Evolutionary conservation across 2,329 filamentous ascomycete species (phyloP), one percentile per base, ranked within the genome.

Genomic region (Ustulina deusta): DNA sequence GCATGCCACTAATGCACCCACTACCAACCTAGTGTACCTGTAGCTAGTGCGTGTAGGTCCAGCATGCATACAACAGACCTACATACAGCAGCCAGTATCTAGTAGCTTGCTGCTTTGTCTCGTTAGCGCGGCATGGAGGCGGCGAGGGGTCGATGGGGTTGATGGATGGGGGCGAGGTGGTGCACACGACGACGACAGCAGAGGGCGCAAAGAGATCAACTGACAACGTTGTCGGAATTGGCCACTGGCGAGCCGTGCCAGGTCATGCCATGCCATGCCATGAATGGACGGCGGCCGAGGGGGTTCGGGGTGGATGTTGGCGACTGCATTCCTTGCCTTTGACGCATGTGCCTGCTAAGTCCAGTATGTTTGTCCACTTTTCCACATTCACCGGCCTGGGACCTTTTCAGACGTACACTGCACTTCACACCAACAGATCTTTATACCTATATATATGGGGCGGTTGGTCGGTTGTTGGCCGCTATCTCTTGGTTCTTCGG

Each of bases 271-370:
- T 15, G 27, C 34, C 46, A 32, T 46, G 29, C 48, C 62, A 46
- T 25, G 38, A 54, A 56, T 6, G 36, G 48, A 3, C 34, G n/a
- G 34, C 27, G 38, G 38, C 6, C 25, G 34, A 32, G 20, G 32
- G 32, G 13, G 36, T 55, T 57, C n/a, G 48, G 65, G 65, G 55
- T 44, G 32, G 60, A 38, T 42, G 25, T 42, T 64, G 32, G 64
- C 64, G 55, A 66, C 40, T 63, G 65, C 61, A 48, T 63, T 40
- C 65, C n/a, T n/a, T n/a, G n/a, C 65, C 44, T 51, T 63, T 38
- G 3, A 29, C 34, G 10, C 32, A n/a, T n/a, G n/a, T n/a, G n/a
- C n/a, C 49, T n/a, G 10, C 40, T 48, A 17, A 61, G n/a, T n/a
- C n/a, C n/a, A n/a, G n/a, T n/a, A n/a, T n/a, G n/a, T n/a, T n/a